A percentile compares a stretch with the other conserved stretches of the same genome.
phyloP scores from a whole-genome alignment of 2,329 filamentous ascomycete species.

The Pseudogymnoascus sp. region DNA sequence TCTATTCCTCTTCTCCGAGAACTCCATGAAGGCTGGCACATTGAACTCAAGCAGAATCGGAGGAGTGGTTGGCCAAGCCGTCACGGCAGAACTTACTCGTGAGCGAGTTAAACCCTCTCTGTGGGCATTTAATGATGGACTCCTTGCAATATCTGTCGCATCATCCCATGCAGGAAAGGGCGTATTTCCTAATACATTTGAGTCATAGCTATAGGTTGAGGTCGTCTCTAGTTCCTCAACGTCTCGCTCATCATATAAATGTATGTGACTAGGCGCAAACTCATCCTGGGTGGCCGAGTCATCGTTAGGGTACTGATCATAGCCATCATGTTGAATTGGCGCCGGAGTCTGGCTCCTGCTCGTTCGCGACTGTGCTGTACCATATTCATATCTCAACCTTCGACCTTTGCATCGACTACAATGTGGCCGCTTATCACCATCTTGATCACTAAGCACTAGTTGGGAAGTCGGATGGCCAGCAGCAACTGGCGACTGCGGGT shows the following conservation, averaged over 20 bases:
- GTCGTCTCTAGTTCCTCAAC: neutral
- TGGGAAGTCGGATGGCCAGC: neutral
- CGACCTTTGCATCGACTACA: neutral
- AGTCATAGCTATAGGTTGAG: neutral
- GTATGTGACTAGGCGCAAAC: neutral
- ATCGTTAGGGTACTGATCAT: neutral
- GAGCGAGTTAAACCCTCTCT: conserved; percentile 13
- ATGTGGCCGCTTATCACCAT: neutral
- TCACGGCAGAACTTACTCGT: conserved; percentile 13
- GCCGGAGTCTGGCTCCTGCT: neutral
- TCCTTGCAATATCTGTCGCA: neutral
- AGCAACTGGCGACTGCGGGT: neutral
- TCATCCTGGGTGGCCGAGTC: neutral
- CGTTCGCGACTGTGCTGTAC: neutral
- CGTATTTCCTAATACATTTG: neutral
- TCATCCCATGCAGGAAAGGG: neutral
- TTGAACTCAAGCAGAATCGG: conserved; percentile 39
- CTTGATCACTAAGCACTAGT: neutral
- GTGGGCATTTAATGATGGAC: neutral
- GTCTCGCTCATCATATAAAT: neutral
- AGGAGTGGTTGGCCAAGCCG: neutral
- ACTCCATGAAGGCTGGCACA: conserved; percentile 46
- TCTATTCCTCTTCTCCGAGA: conserved; percentile 44
- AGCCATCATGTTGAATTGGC: neutral
- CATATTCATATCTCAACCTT: neutral